Evolutionary conservation across 148 eudicot species (phyloP), one percentile per base, ranked within the genome.

Genomic region (Heliosperma pusillum): DNA sequence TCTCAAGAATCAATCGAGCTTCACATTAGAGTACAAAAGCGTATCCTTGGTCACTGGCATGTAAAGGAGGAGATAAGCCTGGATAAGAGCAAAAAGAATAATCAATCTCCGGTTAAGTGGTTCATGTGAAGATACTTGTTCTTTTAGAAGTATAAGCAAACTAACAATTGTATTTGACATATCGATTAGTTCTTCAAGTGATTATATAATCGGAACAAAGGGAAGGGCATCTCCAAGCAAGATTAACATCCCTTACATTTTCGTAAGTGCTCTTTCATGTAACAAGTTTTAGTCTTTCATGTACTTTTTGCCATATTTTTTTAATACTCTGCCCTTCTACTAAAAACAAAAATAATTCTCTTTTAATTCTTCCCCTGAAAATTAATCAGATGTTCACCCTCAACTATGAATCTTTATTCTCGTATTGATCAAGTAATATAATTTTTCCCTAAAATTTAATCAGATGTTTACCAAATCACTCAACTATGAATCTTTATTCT

Each of bases 31-130:
- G 83, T 91, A 93, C 65, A 93, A 78, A 74, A 93, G 93, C 60
- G 97, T 93, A 85, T 93, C 98, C 85, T 81, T 93, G 71, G 98
- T 93, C 78, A 91, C 68, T 19, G 98, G 90, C 98, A 93, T 93
- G 76, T 88, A 77, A 76, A 91, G 5, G 52, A 93, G 94, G 75
- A 85, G 88, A 85, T 85, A 85, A 60, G 83, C 81, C 97, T 93
- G 94, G 83, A 81, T 8, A 25, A 66, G 58, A 47, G 60, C 17
- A 77, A 72, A 50, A 9, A 19, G 36, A 29, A 65, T 19, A 24
- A 45, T 25, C 2, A 59, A 69, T 74, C 16, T 42, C 45, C 4
- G 30, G 22, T 21, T n/a, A n/a, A n/a, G n/a, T n/a, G n/a, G n/a
- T n/a, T n/a, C 40, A 33, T 33, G 40, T 33, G 9, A 4, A 74